phyloP scores from a whole-genome alignment of 2,329 filamentous ascomycete species.

The Aspergillus sp. region DNA sequence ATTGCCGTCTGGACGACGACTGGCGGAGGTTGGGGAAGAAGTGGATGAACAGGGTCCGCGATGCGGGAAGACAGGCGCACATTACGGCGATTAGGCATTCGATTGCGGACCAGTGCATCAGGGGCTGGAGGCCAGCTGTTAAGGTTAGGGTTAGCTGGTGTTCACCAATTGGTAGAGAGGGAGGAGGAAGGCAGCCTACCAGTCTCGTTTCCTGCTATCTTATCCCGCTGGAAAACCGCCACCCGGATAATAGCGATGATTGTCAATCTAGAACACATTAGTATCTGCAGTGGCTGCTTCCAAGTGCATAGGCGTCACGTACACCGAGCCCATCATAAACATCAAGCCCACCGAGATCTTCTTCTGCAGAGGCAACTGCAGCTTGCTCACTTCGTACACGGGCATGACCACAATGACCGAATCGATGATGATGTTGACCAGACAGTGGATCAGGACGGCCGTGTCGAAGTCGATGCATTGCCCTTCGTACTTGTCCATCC shows the following conservation, averaged over 20 bases:
- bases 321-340: constrained; percentile 12
- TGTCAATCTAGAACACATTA: constrained; percentile 13
- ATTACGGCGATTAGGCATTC: constrained; percentile 17
- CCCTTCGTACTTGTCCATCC: constrained; percentile 10
- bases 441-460: constrained; percentile 11
- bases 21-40: constrained; percentile 11
- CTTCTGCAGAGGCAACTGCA: constrained; percentile 10
- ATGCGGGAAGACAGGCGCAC: constrained; percentile 17
- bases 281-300: not conserved
- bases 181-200: not conserved
- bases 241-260: constrained; percentile 17
- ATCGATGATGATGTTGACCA: constrained; percentile 15
- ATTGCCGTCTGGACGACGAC: not conserved
- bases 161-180: constrained; percentile 2
- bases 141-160: constrained; percentile 15
- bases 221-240: constrained; percentile 18
- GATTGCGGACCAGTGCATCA: constrained; percentile 21
- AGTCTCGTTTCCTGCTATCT: too few species aligned
- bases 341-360: constrained; percentile 11
- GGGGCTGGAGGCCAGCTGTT: constrained; percentile 13
- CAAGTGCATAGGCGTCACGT: not conserved
- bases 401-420: constrained; percentile 9
- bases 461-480: constrained; percentile 12
- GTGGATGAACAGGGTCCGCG: constrained; percentile 12
- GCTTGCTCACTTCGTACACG: constrained; percentile 12